Percentiles rank a stretch among this genome's conserved stretches.
phyloP scores from a whole-genome alignment of 2,329 filamentous ascomycete genomes.

The Sclerotinia nivalis region DNA sequence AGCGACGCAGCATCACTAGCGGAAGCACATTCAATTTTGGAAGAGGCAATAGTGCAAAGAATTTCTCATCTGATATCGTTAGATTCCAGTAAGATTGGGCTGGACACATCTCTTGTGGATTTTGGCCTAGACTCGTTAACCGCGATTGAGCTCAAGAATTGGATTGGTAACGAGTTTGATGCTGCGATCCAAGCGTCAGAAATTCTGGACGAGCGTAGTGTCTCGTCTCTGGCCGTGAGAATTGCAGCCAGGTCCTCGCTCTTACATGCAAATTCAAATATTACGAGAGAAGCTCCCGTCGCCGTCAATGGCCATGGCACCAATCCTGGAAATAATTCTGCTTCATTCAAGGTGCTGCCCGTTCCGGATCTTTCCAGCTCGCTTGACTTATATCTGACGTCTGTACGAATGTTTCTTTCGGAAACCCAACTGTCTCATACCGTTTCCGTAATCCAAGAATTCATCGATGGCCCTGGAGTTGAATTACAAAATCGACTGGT shows the following conservation, averaged over 20 bases:
- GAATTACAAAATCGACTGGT: not conserved
- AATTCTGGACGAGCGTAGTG: constrained; percentile 1
- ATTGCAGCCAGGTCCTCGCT: not conserved
- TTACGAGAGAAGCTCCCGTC: not conserved
- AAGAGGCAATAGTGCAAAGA: not conserved
- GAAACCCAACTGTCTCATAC: not conserved
- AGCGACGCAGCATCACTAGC: not conserved
- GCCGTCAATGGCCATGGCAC: not conserved
- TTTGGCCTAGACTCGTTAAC: constrained; percentile 35
- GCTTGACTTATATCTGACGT: not conserved
- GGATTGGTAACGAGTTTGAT: constrained; percentile 44
- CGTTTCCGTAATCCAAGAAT: not conserved
- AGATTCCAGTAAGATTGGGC: not conserved
- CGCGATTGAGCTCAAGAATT: constrained; percentile 25
- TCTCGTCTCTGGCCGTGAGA: not conserved
- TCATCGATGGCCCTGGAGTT: not conserved
- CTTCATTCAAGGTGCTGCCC: not conserved
- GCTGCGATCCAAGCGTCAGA: constrained; percentile 13
- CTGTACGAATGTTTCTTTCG: not conserved
- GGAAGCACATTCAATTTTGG: not conserved
- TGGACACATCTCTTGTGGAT: constrained; percentile 42
- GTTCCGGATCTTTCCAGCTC: not conserved
- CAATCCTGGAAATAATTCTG: not conserved
- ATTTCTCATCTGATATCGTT: not conserved
- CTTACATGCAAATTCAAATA: not conserved